These are phyloP conservation scores for Rhododendron williamsianum DNA, from an alignment of 148 eudicot genomes.

Conservation along the genomic window DNA sequence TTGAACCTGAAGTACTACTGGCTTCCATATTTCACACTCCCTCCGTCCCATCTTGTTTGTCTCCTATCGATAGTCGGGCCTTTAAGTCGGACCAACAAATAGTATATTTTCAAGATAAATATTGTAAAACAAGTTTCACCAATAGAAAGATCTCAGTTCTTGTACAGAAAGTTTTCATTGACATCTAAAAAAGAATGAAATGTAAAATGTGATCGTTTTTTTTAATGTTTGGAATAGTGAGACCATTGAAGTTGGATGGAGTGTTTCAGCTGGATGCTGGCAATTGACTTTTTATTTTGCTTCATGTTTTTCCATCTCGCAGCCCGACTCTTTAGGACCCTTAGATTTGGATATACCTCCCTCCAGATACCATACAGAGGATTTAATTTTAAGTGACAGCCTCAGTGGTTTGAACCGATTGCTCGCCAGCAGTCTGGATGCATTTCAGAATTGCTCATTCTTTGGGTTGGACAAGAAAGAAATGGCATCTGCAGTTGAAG, in stretches of 20 bases:
- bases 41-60: background rate
- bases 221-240: background rate
- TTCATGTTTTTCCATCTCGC: slow-evolving; percentile 21
- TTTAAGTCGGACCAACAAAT: background rate
- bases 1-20: background rate
- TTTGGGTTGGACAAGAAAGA: slow-evolving; percentile 62
- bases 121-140: background rate
- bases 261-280: slow-evolving; percentile 3
- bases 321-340: slow-evolving; percentile 97
- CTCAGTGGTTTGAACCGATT: slow-evolving; percentile 83
- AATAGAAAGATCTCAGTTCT: background rate
- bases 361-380: slow-evolving; percentile 74
- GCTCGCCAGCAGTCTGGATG: slow-evolving; percentile 88
- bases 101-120: background rate
- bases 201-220: background rate
- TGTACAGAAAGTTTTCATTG: background rate
- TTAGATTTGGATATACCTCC: slow-evolving; percentile 76
- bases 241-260: background rate
- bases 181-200: background rate
- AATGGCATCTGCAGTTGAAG: slow-evolving; percentile 37
- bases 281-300: slow-evolving; percentile 15
- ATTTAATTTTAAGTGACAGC: slow-evolving; percentile 78
- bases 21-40: background rate
- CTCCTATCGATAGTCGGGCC: background rate
- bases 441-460: slow-evolving; percentile 76